Evolutionary conservation across 2,329 filamentous ascomycete genomes (phyloP).

Genomic region (Scedosporium apiospermum): DNA sequence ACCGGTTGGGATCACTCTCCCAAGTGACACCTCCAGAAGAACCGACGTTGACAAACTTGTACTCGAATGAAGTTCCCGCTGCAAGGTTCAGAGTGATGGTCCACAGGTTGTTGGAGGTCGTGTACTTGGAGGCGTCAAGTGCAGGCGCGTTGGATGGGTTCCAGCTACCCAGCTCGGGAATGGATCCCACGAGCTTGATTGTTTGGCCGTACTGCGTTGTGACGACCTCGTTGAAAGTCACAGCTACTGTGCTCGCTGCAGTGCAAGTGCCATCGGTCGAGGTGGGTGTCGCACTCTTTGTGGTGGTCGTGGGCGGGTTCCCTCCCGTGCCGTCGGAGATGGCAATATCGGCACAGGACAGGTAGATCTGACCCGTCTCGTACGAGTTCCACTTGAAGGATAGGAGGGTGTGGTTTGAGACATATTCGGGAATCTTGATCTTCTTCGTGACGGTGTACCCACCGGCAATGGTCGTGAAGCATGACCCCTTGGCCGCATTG

Average conservation of each 20-base stretch:
- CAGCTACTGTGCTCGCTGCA: conserved; percentile 23
- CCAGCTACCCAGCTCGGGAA: conserved; percentile 20
- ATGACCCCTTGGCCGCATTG: conserved; percentile 30
- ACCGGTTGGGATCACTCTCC: conserved; percentile 44
- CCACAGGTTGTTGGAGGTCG: conserved; percentile 43
- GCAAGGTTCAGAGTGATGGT: conserved; percentile 37
- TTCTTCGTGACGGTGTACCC: conserved; percentile 44
- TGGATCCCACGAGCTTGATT: conserved; percentile 36
- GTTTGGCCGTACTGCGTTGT: conserved; percentile 37
- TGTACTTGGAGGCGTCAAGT: conserved; percentile 43
- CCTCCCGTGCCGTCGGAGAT: conserved; percentile 20
- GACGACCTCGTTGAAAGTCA: conserved; percentile 31
- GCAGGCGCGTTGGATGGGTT: conserved; percentile 32
- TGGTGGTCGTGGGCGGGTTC: conserved; percentile 12
- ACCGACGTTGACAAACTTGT: conserved; percentile 52
- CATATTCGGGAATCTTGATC: conserved; percentile 38
- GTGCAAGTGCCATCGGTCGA: conserved; percentile 16
- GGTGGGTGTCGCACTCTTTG: conserved; percentile 11
- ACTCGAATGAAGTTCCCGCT: conserved; percentile 43
- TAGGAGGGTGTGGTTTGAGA: conserved; percentile 39
- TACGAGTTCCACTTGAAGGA: conserved; percentile 46
- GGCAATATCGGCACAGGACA: conserved; percentile 42
- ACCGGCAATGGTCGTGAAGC: conserved; percentile 40
- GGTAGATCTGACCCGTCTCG: conserved; percentile 43
- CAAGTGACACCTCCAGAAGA: conserved; percentile 40